Evolutionary conservation across 306 rosid species (phyloP), one percentile per base, ranked within the genome.

Genomic region (Cicer chorassanicum): DNA sequence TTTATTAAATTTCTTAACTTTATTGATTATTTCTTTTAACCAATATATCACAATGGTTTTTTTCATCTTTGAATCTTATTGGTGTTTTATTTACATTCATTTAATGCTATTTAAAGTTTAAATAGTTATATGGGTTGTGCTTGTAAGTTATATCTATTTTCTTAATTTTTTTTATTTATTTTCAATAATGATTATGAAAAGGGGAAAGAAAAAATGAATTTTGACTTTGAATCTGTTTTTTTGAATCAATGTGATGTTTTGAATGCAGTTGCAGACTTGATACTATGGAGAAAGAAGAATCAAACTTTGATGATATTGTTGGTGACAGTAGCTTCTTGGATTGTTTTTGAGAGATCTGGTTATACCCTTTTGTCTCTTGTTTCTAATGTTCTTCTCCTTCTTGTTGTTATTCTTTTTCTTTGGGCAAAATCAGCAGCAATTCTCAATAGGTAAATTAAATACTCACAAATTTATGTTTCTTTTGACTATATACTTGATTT

Each of bases 351-450:
- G 87, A 86, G 82, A 88, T 92, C 92, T 84, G 93, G 99, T 75
- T 92, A 95, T 76, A 95, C 99, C 9, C 84, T 91, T 74, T 72
- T 94, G 80, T 94, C 98, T 1, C 91, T 94, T 69, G 84, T 87
- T 65, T 91, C 98, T 12, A 89, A 84, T 84, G 98, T 95, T 82
- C 86, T 95, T 7, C 98, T 95, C 18, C 99, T 95, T 56, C 99
- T 95, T 66, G 45, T 85, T 72, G 80, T 83, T 79, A 90, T 92
- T 82, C 90, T 95, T 80, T 95, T 90, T 80, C 88, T 92, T 46
- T 95, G 99, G 99, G 96, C 99, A 65, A 95, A 89, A 86, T 89
- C 99, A 54, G 99, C 99, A 0, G 91, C 97, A 72, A 89, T 92
- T 92, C 98, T 95, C 44, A 95, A 92, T 55, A 78, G 99, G 99